Base-by-base conservation (phyloP, 2,329 filamentous ascomycete species). In the Fusarium sp. region DNA sequence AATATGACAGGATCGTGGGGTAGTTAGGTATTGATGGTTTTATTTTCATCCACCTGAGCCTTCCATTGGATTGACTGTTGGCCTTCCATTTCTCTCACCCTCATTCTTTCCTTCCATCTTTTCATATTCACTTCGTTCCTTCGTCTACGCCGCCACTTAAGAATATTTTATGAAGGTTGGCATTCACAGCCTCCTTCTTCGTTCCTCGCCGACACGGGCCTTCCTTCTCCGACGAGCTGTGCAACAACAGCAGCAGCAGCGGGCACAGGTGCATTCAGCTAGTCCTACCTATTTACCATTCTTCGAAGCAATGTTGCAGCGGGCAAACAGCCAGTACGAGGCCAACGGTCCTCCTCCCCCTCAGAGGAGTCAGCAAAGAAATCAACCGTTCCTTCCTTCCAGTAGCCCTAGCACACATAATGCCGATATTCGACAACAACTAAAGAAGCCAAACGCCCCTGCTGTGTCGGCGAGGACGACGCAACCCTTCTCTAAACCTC, bases 311-410 rank as follows among this genome's bases (percentile, higher is more conserved):
- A 82, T 81, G 80, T 72, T 81, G 21, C 77, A 73, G 45, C 77
- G 77, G 68, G 78, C 78, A 24, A 79, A 79, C 36, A 79, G 78
- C 70, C 67, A 69, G 9, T 82, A 78, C 67, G 75, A 81, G 77
- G 80, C 82, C 62, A 79, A 77, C 57, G 72, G 76, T 65, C 73
- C 75, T 57, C 73, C 74, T 52, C 72, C 74, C 24, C 75, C 74
- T 22, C 75, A 76, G 11, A 78, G 78, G 51, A 68, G 74, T 10
- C 69, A 76, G 47, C 75, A 86, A 43, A 77, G 26, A 65, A 43
- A 81, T 6, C 88, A 89, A 75, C 82, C 86, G 59, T 79, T 87
- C 17, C 87, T 89, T 67, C 83, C 87, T 6, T 88, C 88, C 2
- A 89, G 85, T 76, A 89, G 84, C 69, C 84, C 86, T 14, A 78